Base-by-base conservation (phyloP, 2,329 filamentous ascomycete species). In the Penicillium hesseltinei region DNA sequence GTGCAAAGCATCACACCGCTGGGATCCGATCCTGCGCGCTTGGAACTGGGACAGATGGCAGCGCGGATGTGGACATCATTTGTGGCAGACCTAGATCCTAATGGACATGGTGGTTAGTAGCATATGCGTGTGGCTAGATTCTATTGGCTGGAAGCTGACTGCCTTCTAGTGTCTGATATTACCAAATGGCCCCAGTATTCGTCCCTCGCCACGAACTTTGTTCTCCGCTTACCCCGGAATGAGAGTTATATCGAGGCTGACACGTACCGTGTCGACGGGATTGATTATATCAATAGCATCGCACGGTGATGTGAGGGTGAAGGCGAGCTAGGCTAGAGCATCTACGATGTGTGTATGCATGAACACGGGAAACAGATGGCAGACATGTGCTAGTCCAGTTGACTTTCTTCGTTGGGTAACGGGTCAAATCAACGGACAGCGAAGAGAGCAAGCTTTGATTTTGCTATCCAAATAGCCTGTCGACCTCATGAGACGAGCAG, bases 31-130 rank as follows among this genome's bases (percentile, higher is more conserved):
- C 66, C 65, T 31, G 54, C 52, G 3, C 66, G 69, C 5, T 46
- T 72, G 7, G 60, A 65, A 9, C 58, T 72, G 15, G 69, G 62
- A 8, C 66, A 71, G 42, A 54, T 71, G 57, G 68, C 66, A 0
- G 69, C 69, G n/a, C 60, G 62, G 5, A 72, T 72, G 68, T 71
- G 69, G 69, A 68, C 68, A 10, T 69, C 69, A 3, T 71, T 72
- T 48, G 69, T 65, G 35, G 51, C 60, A 23, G 62, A 69, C 50
- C 44, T 72, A 36, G 55, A 69, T 58, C 69, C 69, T 1, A 71
- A 72, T 60, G 61, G 63, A 7, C 66, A 71, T 60, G 59, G 60
- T 27, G 62, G 69, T 72, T 56, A 36, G 63, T 64, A 5, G 44
- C 36, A n/a, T 3, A 29, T 2, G 11, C 13, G 3, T 27, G 38